These are phyloP conservation scores for Cercophora sp. DNA, from an alignment of 495 filamentous ascomycete species.

Conservation along the genomic window DNA sequence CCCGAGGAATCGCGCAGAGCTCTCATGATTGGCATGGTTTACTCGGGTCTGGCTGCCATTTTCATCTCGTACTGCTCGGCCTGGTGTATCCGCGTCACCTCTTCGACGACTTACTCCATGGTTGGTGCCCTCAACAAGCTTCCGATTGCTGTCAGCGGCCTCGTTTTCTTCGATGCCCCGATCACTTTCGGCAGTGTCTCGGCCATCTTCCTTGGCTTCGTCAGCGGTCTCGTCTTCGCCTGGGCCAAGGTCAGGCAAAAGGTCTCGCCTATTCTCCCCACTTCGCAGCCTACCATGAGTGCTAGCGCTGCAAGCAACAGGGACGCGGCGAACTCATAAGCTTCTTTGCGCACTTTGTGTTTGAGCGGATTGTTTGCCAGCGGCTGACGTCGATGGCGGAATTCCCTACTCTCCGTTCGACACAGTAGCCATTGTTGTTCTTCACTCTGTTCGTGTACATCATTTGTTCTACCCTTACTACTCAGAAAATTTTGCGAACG, in stretches of 20 bases:
- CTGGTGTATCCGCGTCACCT: slow-evolving; percentile 96
- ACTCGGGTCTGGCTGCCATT: slow-evolving; percentile 88
- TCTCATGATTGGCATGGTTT: slow-evolving; percentile 81
- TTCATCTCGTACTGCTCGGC: slow-evolving; percentile 99
- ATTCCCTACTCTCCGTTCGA: too few relatives aligned
- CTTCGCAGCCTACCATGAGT: slow-evolving; percentile 67
- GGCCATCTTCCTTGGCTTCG: slow-evolving; percentile 83
- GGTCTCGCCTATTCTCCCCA: slow-evolving; percentile 60
- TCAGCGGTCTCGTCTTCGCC: slow-evolving; percentile 90
- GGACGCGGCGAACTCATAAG: slow-evolving; percentile 59
- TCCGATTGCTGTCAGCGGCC: slow-evolving; percentile 82
- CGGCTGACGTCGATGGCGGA: too few relatives aligned
- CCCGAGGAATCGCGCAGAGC: slow-evolving; percentile 68
- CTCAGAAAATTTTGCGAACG: slow-evolving; percentile 4
- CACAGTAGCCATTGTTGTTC: too few relatives aligned
- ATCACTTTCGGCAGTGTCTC: slow-evolving; percentile 89
- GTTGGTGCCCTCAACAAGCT: slow-evolving; percentile 97
- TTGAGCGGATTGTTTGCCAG: too few relatives aligned
- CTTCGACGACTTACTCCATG: slow-evolving; percentile 97
- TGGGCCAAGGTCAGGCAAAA: slow-evolving; percentile 85
- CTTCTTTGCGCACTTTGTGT: too few relatives aligned
- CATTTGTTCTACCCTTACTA: slow-evolving; percentile 6
- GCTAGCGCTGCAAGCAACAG: slow-evolving; percentile 89
- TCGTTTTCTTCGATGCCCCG: slow-evolving; percentile 92
- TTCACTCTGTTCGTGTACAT: slow-evolving; percentile 18